Conservation (phyloP, 768 basidiomycete species). For the Suillus alpinus region DNA sequence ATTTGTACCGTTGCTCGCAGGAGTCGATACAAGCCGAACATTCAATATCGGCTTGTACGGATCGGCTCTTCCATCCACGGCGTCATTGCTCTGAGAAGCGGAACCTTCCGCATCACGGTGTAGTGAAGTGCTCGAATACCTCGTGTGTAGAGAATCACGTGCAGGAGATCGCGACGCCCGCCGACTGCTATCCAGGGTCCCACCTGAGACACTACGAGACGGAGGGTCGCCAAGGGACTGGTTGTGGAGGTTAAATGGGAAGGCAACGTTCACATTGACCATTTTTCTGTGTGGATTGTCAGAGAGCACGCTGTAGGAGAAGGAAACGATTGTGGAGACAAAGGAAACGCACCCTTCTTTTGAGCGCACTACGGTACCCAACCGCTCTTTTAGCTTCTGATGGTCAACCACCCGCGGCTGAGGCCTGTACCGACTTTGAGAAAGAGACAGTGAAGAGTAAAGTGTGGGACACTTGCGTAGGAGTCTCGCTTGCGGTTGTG, state of each 20-base stretch:
- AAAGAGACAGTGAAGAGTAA: background rate
- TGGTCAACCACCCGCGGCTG: slow-evolving; percentile 42
- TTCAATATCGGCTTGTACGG: slow-evolving; percentile 15
- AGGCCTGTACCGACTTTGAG: slow-evolving; percentile 15
- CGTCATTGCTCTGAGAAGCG: slow-evolving; percentile 9
- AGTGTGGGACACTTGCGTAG: slow-evolving; percentile 17
- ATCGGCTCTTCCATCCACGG: slow-evolving; percentile 1
- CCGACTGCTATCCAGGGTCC: slow-evolving; percentile 21
- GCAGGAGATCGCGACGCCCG: slow-evolving; percentile 19
- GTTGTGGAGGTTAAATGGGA: slow-evolving; percentile 62
- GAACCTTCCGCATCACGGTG: slow-evolving; percentile 18
- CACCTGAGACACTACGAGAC: slow-evolving; percentile 34
- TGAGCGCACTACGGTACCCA: slow-evolving; percentile 54
- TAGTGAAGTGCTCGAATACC: slow-evolving; percentile 21
- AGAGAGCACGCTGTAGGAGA: background rate
- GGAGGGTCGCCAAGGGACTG: slow-evolving; percentile 26
- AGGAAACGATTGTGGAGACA: background rate
- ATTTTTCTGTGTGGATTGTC: slow-evolving; percentile 48
- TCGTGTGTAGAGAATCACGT: slow-evolving; percentile 16
- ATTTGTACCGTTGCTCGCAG: slow-evolving; percentile 1
- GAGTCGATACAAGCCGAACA: slow-evolving; percentile 21
- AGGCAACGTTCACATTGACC: slow-evolving; percentile 62
- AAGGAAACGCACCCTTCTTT: slow-evolving; percentile 52
- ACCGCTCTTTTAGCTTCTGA: slow-evolving; percentile 47
- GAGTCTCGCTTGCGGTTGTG: slow-evolving; percentile 19